Conservation (phyloP, 2,329 filamentous ascomycete genomes). For the Arthrobotrys sphaeroides region DNA sequence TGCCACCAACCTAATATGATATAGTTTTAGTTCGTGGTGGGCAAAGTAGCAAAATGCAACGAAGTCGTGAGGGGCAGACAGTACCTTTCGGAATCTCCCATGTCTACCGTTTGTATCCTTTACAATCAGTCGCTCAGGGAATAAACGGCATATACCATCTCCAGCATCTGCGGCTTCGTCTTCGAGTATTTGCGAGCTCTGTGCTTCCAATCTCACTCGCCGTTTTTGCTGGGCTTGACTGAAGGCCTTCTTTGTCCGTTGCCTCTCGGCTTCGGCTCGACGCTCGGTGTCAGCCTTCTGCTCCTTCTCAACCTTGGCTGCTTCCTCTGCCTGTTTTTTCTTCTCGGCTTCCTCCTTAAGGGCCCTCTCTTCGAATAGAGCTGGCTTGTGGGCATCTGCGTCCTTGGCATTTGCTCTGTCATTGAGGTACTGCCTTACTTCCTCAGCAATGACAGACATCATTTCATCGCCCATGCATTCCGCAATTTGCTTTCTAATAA, state of each 20-base stretch:
- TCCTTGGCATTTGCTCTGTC: slow-evolving; percentile 82
- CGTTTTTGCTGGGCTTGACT: slow-evolving; percentile 55
- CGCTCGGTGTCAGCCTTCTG: slow-evolving; percentile 67
- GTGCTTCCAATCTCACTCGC: slow-evolving; percentile 19
- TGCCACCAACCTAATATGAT: slow-evolving; percentile 19
- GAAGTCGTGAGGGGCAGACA: neutral
- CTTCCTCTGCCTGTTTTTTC: slow-evolving; percentile 67
- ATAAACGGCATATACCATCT: slow-evolving; percentile 16
- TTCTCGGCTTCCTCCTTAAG: slow-evolving; percentile 77
- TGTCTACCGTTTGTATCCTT: slow-evolving; percentile 41
- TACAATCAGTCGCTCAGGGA: slow-evolving; percentile 39
- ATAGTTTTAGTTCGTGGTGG: no score
- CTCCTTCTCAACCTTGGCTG: slow-evolving; percentile 65
- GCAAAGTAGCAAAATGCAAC: no score
- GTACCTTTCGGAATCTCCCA: slow-evolving; percentile 42
- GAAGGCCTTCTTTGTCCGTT: slow-evolving; percentile 60
- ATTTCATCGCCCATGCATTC: slow-evolving; percentile 72
- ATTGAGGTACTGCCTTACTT: slow-evolving; percentile 77
- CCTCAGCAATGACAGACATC: slow-evolving; percentile 71
- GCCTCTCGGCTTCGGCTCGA: slow-evolving; percentile 62
- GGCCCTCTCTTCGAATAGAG: slow-evolving; percentile 86
- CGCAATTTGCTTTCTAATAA: slow-evolving; percentile 75
- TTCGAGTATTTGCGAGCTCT: slow-evolving; percentile 18
- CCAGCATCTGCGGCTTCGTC: slow-evolving; percentile 17
- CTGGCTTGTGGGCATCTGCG: slow-evolving; percentile 79